phyloP scores from a whole-genome alignment of 805 yeast species.

The Starmerella vaccinii region DNA sequence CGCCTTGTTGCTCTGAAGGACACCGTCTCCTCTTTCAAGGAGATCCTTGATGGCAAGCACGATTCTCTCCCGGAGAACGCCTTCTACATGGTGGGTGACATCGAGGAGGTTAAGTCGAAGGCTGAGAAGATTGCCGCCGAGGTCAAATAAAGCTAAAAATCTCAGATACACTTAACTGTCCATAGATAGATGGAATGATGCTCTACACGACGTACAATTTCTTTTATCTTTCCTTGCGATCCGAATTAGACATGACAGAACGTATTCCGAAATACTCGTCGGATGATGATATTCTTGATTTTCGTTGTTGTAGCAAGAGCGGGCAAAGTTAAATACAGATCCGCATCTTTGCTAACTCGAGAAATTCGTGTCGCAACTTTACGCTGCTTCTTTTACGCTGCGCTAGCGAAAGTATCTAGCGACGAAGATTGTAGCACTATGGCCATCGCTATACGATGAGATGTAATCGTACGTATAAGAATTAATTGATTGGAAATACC shows the following conservation, averaged over 20 bases:
- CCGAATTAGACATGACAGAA: too few species aligned
- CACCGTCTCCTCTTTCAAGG: conserved; percentile 90
- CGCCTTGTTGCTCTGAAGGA: conserved; percentile 94
- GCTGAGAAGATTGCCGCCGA: conserved; percentile 98
- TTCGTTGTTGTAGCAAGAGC: too few species aligned
- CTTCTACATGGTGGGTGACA: conserved; percentile 99
- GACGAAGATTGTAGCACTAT: too few species aligned
- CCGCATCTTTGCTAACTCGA: too few species aligned
- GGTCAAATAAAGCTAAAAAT: conserved; percentile 17
- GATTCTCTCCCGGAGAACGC: conserved; percentile 98
- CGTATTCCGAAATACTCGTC: too few species aligned
- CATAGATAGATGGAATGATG: conserved; percentile 7
- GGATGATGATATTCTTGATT: too few species aligned
- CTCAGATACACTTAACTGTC: conserved; percentile 4
- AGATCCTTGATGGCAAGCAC: conserved; percentile 95
- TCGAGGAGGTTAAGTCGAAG: conserved; percentile 96
- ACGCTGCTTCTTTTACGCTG: too few species aligned
- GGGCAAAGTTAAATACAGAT: too few species aligned
- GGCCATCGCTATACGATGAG: too few species aligned
- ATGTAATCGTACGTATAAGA: too few species aligned
- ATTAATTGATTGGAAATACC: not conserved
- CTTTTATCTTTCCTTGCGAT: not conserved
- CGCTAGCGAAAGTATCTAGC: too few species aligned
- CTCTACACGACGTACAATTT: conserved; percentile 1
- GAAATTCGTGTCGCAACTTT: too few species aligned